Base-by-base conservation (phyloP, 148 eudicot genomes). In the Persicaria maculosa region DNA sequence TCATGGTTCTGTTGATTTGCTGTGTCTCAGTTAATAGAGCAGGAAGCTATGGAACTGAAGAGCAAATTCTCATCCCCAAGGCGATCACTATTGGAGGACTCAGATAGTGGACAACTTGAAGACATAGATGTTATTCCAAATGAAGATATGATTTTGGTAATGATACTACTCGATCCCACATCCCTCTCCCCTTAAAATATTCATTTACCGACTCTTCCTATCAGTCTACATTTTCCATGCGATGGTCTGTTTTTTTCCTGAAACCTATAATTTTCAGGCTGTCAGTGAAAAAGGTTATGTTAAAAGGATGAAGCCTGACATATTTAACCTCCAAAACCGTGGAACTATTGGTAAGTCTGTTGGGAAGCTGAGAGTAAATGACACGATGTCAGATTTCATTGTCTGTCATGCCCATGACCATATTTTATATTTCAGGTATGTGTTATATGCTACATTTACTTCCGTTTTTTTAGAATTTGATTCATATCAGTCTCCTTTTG, bases 331-430 rank as follows among this genome's bases (percentile, higher is more conserved):
- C 76, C 99, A 92, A 84, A 59, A 75, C 50, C 97, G 99, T 75
- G 99, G 99, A 58, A 96, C 99, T 10, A 88, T 96, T 43, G 99
- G 99, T 20, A 96, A 89, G 86, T 96, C 99, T 47, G 99, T 95
- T 62, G 99, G 97, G 65, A 96, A 96, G 82, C 79, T 96, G 79
- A 91, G 97, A 78, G 84, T 89, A 45, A 87, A 96, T 85, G 97
- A 96, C 78, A 77, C 92, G 57, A 92, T 96, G 99, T 86, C 97
- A 22, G 97, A 92, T 86, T 96, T 92, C 77, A 80, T 92, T 78
- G 97, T 96, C 22, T 96, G 99, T 53, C 94, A 76, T 74, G 87
- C 99, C 64, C 99, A 96, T 78, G 99, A 96, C 74, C 87, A 88
- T 81, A 83, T 92, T 72, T 86, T 96, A 15, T 96, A 85, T 80